These are phyloP conservation scores for Evernia prunastri DNA, from an alignment of 495 filamentous ascomycete species.

Conservation along the genomic window DNA sequence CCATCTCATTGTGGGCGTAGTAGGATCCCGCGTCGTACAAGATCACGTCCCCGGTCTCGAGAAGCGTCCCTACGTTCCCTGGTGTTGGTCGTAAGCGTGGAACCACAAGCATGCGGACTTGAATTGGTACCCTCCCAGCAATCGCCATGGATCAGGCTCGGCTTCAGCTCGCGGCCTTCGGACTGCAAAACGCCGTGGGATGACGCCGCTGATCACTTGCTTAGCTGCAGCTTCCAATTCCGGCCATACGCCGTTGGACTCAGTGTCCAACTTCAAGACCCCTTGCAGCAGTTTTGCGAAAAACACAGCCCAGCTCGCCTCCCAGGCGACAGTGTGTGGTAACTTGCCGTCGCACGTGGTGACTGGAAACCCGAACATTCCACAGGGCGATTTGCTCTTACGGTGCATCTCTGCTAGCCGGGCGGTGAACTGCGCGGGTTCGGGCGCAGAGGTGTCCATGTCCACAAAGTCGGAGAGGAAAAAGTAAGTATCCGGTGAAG, in stretches of 20 bases:
- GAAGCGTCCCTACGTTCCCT: constrained; percentile 11
- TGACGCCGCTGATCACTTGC: constrained; percentile 12
- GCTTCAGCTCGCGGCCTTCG: constrained; percentile 27
- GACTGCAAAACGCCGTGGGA: constrained; percentile 27
- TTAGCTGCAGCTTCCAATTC: constrained; percentile 15
- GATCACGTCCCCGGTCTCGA: constrained; percentile 10
- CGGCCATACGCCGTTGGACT: constrained; percentile 29
- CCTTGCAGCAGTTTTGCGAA: constrained; percentile 33
- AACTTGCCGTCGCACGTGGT: constrained; percentile 43
- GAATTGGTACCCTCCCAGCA: constrained; percentile 32
- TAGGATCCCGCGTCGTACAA: constrained; percentile 17
- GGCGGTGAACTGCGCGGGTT: constrained; percentile 16
- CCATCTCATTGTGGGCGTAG: constrained; percentile 18
- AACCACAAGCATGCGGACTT: neutral
- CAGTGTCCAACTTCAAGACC: constrained; percentile 31
- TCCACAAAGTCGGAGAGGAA: constrained; percentile 25
- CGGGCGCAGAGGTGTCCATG: constrained; percentile 19
- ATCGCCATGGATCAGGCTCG: constrained; percentile 33
- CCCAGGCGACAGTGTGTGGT: constrained; percentile 35
- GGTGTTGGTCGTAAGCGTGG: neutral
- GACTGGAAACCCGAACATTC: constrained; percentile 47
- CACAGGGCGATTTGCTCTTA: constrained; percentile 37
- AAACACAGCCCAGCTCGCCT: constrained; percentile 40
- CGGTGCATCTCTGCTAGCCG: constrained; percentile 32
- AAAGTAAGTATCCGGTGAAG: constrained; percentile 23